phyloP scores from a whole-genome alignment of 345 rosid species.

The Aquilaria yunnanensis region DNA sequence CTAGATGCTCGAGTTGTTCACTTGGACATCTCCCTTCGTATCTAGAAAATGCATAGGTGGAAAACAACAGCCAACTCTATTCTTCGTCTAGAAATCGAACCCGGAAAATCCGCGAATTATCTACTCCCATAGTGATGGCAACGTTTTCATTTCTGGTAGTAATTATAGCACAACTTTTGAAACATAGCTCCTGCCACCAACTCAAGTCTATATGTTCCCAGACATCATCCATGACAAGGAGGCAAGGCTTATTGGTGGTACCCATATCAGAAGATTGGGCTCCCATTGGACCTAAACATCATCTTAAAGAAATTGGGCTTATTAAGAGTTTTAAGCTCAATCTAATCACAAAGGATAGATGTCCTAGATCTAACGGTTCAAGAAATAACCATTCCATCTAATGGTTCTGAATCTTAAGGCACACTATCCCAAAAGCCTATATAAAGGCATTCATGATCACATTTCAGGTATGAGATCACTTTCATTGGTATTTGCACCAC shows the following conservation, averaged over 20 bases:
- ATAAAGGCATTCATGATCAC: no score
- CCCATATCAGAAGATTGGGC: no score
- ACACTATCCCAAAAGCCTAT: no score
- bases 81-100: slow-evolving; percentile 33
- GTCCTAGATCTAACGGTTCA: no score
- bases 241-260: not conserved
- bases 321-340: no score
- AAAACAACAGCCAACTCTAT: slow-evolving; percentile 45
- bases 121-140: slow-evolving; percentile 28
- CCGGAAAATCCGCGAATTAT: slow-evolving; percentile 23
- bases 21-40: slow-evolving; percentile 22
- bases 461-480: no score
- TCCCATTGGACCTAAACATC: no score
- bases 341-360: no score
- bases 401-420: no score
- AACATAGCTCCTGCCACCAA: slow-evolving; percentile 36
- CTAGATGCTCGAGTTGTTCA: slow-evolving; percentile 28
- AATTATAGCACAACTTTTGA: slow-evolving; percentile 33
- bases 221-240: slow-evolving; percentile 36
- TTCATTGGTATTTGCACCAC: no score
- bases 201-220: slow-evolving; percentile 18
- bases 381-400: no score
- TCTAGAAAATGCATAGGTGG: slow-evolving; percentile 38
- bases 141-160: slow-evolving; percentile 39
- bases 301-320: no score